These are phyloP conservation scores for Talaromyces adpressus DNA, from an alignment of 495 filamentous ascomycete species.

Conservation along the genomic window DNA sequence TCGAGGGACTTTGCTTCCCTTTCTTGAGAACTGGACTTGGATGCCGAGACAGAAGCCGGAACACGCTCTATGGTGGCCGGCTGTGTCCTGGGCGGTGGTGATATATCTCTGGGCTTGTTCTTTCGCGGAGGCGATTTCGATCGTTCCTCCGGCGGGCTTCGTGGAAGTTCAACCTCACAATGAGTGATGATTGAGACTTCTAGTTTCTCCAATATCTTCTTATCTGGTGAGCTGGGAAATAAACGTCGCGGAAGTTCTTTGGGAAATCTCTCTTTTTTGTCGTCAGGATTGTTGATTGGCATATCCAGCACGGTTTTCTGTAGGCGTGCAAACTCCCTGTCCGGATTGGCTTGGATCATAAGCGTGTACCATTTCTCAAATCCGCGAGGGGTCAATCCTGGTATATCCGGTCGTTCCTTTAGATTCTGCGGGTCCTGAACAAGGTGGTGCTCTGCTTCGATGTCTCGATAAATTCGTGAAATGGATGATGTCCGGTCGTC, in stretches of 20 bases:
- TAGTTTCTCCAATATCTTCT: conserved; percentile 29
- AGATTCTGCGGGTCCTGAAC: conserved; percentile 54
- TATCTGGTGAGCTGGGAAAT: conserved; percentile 48
- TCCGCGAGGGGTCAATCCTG: conserved; percentile 70
- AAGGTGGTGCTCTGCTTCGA: conserved; percentile 75
- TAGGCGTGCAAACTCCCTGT: conserved; percentile 68
- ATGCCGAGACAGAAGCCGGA: conserved; percentile 12
- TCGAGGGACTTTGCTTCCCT: conserved; percentile 41
- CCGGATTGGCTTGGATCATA: conserved; percentile 69
- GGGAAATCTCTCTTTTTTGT: conserved; percentile 67
- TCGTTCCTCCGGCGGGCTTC: conserved; percentile 32
- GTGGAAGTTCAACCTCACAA: conserved; percentile 41
- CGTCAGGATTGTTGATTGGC: conserved; percentile 68
- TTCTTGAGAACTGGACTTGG: conserved; percentile 31
- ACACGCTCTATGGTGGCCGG: conserved; percentile 14
- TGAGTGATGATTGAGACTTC: conserved; percentile 40
- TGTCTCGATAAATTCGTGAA: conserved; percentile 65
- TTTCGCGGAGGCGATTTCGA: conserved; percentile 18
- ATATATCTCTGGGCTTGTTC: conserved; percentile 13
- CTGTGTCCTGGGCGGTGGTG: conserved; percentile 14
- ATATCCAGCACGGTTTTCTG: conserved; percentile 65
- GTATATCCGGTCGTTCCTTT: conserved; percentile 57
- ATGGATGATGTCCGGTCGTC: conserved; percentile 50
- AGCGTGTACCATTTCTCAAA: conserved; percentile 73
- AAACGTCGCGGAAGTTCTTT: conserved; percentile 70